Evolutionary conservation across 1,284 basidiomycete species (phyloP).

Genomic region (Irpex sp.): DNA sequence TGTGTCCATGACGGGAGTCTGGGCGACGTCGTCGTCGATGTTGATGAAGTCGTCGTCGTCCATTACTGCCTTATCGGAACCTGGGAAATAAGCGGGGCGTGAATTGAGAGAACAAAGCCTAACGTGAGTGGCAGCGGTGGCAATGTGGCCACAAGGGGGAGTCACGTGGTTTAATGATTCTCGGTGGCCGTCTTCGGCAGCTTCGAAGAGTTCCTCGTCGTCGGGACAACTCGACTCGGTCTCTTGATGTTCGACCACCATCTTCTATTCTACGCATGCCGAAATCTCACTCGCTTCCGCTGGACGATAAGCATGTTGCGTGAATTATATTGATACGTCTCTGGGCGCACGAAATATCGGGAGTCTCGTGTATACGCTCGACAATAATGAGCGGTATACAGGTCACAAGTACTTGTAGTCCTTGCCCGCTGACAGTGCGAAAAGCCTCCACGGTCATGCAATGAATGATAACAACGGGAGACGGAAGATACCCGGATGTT

Average conservation of each 20-base stretch:
- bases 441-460: background rate
- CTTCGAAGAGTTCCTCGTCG: background rate
- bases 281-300: too few relatives aligned
- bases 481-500: background rate
- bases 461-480: background rate
- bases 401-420: too few relatives aligned
- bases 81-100: slow-evolving; percentile 18
- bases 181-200: background rate
- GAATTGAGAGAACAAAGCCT: background rate
- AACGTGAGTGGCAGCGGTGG: background rate
- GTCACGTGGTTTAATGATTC: background rate
- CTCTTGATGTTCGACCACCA: background rate
- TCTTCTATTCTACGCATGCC: background rate
- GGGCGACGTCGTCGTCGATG: slow-evolving; percentile 48
- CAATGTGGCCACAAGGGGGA: background rate
- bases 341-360: too few relatives aligned
- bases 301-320: too few relatives aligned
- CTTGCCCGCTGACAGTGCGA: background rate
- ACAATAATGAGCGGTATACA: too few relatives aligned
- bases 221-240: background rate
- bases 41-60: slow-evolving; percentile 60
- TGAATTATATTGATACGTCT: too few relatives aligned
- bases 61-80: slow-evolving; percentile 11
- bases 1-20: slow-evolving; percentile 9
- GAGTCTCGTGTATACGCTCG: too few relatives aligned